Conservation (phyloP, 2,329 filamentous ascomycete genomes). For the Trichophyton mentagrophytes region DNA sequence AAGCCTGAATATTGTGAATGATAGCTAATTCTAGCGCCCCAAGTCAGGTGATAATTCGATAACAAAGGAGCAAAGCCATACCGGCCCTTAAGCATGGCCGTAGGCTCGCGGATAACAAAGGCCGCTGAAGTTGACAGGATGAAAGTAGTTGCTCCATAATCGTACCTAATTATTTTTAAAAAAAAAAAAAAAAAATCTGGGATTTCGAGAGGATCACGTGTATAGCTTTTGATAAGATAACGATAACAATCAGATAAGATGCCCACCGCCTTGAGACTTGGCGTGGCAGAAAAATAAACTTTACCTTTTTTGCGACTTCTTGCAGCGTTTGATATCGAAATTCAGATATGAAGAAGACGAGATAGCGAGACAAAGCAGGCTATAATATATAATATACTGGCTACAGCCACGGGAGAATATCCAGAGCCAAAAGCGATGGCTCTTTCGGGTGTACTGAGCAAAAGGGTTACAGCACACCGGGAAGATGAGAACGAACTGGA, state of each 20-base stretch:
- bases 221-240: neutral
- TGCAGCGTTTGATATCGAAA: neutral
- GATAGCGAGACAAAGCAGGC: neutral
- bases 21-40: neutral
- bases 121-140: neutral
- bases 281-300: neutral
- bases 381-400: neutral
- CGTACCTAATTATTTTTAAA: no score
- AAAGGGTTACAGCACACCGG: conserved; percentile 29
- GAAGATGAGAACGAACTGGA: conserved; percentile 24
- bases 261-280: neutral
- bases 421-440: conserved; percentile 18
- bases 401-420: neutral
- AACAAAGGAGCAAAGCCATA: neutral
- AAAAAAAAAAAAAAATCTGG: no score
- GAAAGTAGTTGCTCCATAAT: no score
- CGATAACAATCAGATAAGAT: neutral
- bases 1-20: neutral
- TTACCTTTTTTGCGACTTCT: neutral
- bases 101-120: neutral
- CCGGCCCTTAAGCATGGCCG: neutral
- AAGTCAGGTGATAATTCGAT: neutral
- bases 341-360: neutral
- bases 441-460: conserved; percentile 28
- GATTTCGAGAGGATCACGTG: neutral